Base-by-base conservation (phyloP, 768 basidiomycete genomes). In the Amanita thiersii region DNA sequence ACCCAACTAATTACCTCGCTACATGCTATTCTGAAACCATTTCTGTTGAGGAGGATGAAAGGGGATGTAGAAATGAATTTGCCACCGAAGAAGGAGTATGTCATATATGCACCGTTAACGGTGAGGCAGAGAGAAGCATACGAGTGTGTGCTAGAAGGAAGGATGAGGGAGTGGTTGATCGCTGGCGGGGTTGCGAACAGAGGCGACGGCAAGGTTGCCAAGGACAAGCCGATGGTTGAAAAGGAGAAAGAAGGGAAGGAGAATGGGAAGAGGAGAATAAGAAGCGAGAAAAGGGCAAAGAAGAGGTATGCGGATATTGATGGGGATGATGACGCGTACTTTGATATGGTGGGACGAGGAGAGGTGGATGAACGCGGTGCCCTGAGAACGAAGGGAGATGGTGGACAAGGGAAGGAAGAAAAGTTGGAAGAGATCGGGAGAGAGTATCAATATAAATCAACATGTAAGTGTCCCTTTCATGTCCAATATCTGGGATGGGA, bases 51-150 rank as follows among this genome's bases (percentile, higher is more conserved):
- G 8, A 78, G 96, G 8, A 70, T 97, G 43, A 98, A 98, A 60
- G 79, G 68, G 4, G 96, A 99, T 50, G 94, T 98, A 6, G 71
- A 76, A 45, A 72, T 74, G 42, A 64, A 72, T 18, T 65, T 98
- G 3, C 96, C 96, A 0, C 86, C 86, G 2, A 91, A 90, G 64
- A 92, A 92, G 59, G 89, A 92, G 60, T 99, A 99, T 52, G 78
- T 97, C 2, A 72, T 98, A 0, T 94, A 93, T 46, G 91, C 91
- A 0, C 91, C 92, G 0, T 66, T 97, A 5, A 96, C 81, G 41
- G 65, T 76, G 18, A 70, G 72, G 39, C 96, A 98, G 55, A 78
- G 81, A n/a, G 77, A 86, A 44, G 64, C 94, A 18, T 97, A 94
- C 52, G 81, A 91, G 44, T 75, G 75, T 3, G 78, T 93, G 12